Evolutionary conservation across 257 asterid species (phyloP).

Genomic region (Salvia splendens): DNA sequence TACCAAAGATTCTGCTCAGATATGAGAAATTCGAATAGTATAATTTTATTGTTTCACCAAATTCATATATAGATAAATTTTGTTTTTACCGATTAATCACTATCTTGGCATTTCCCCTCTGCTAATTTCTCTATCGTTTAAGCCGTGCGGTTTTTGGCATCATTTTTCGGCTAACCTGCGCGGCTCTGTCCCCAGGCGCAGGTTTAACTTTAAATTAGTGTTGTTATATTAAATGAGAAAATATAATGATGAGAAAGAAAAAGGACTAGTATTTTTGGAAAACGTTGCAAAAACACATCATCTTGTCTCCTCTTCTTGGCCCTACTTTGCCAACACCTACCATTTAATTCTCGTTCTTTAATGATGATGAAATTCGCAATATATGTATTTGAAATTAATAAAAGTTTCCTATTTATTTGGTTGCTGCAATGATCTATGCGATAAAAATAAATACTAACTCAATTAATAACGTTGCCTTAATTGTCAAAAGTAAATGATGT

Average conservation of each 20-base stretch:
- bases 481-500: not conserved
- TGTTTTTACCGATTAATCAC: constrained; percentile 40
- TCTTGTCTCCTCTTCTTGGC: constrained; percentile 34
- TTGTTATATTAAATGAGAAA: not conserved
- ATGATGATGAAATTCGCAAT: too few species aligned
- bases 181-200: constrained; percentile 31
- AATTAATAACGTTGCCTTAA: not conserved
- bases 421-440: too few species aligned
- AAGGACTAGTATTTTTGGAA: constrained; percentile 30
- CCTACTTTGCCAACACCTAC: constrained; percentile 24
- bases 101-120: constrained; percentile 32
- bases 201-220: constrained; percentile 14
- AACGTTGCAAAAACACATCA: constrained; percentile 34
- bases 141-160: constrained; percentile 47
- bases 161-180: constrained; percentile 34
- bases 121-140: constrained; percentile 36
- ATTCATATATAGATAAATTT: not conserved
- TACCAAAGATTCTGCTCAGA: constrained; percentile 23
- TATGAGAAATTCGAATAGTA: not conserved
- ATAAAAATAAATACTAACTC: too few species aligned
- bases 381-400: too few species aligned
- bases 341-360: not conserved
- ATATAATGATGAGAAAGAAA: constrained; percentile 10
- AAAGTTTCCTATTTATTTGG: too few species aligned
- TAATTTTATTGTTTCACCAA: not conserved